phyloP scores from a whole-genome alignment of 2,329 filamentous ascomycete genomes.

The Monilinia polystroma region DNA sequence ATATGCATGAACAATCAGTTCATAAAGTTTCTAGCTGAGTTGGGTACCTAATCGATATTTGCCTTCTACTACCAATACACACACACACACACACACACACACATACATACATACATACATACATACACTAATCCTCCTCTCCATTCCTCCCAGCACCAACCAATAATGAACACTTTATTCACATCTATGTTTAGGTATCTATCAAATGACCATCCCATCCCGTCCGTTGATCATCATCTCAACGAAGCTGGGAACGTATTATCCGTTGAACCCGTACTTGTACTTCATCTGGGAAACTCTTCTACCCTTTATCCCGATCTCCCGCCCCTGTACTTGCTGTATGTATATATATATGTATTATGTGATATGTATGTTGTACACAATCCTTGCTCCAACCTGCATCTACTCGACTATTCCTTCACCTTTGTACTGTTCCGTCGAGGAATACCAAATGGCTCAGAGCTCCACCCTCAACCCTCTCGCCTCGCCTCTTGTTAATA shows the following conservation, averaged over 20 bases:
- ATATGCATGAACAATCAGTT: background rate
- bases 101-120: too few species aligned
- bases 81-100: background rate
- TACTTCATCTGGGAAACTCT: background rate
- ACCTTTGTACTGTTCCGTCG: background rate
- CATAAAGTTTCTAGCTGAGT: background rate
- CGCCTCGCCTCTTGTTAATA: background rate
- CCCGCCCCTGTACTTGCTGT: background rate
- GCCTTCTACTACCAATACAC: background rate
- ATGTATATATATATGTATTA: background rate
- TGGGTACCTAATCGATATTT: background rate
- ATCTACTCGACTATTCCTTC: background rate
- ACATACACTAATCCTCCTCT: background rate
- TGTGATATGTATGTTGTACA: background rate
- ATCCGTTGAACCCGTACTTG: background rate
- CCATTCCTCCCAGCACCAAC: background rate
- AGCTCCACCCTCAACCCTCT: background rate
- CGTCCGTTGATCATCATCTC: background rate
- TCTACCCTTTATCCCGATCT: slow-evolving; percentile 11
- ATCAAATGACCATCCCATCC: background rate
- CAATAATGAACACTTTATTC: background rate
- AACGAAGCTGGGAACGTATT: background rate
- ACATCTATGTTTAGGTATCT: background rate
- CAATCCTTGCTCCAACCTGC: background rate
- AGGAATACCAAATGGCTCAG: background rate